Evolutionary conservation across 257 asterid genomes (phyloP).

Genomic region (Dorcoceras hygrometricum): DNA sequence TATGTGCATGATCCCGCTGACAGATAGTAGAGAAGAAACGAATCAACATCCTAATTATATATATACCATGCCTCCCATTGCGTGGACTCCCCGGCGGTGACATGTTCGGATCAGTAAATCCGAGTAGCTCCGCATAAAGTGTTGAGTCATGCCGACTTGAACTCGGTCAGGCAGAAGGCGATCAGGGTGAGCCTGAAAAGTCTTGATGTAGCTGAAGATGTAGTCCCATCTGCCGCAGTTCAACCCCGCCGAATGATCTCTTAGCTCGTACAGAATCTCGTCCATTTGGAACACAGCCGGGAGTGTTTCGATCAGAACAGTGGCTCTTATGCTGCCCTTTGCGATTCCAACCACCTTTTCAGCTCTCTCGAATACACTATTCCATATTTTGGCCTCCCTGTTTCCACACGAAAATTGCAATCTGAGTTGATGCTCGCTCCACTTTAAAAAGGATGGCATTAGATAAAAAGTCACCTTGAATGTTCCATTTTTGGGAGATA

Average conservation of each 20-base stretch:
- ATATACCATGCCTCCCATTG: constrained; percentile 99
- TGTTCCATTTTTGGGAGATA: constrained; percentile 97
- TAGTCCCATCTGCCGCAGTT: constrained; percentile 99
- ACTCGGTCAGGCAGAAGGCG: constrained; percentile 87
- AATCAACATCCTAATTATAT: too few species aligned
- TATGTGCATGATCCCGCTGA: not conserved
- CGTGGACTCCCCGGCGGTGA: constrained; percentile 86
- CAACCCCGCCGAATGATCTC: constrained; percentile 81
- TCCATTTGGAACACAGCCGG: constrained; percentile 98
- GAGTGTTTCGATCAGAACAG: constrained; percentile 87
- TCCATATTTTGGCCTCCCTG: constrained; percentile 97
- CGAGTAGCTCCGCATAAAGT: constrained; percentile 89
- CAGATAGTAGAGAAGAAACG: too few species aligned
- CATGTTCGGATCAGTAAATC: constrained; percentile 81
- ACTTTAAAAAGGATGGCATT: not conserved
- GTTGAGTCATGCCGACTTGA: constrained; percentile 87
- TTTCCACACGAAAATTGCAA: not conserved
- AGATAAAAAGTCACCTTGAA: constrained; percentile 45
- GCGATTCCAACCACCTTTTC: constrained; percentile 70
- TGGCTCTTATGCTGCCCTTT: constrained; percentile 88
- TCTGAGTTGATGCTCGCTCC: not conserved
- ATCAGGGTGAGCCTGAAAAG: constrained; percentile 82
- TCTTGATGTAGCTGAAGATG: constrained; percentile 92
- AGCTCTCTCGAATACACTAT: constrained; percentile 68
- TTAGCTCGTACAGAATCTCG: constrained; percentile 73